Conservation (phyloP, 192 early-diverging fungal species). For the Entomortierella parvispora region DNA sequence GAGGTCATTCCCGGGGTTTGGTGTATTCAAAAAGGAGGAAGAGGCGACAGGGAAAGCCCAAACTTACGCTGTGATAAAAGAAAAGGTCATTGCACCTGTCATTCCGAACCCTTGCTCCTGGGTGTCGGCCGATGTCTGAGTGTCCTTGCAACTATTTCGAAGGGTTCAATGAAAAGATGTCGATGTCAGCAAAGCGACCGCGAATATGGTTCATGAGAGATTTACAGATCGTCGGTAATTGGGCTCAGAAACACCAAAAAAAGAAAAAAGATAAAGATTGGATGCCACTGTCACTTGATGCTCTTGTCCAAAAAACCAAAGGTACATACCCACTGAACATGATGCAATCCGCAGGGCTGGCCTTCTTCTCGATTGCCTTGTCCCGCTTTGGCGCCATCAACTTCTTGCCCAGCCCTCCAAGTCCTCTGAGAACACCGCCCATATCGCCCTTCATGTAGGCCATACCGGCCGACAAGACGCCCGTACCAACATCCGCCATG, state of each 20-base stretch:
- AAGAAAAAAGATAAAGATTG: conserved; percentile 1
- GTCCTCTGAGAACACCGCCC: conserved; percentile 45
- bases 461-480: conserved; percentile 56
- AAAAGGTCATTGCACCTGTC: conserved; percentile 83
- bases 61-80: conserved; percentile 66
- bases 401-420: conserved; percentile 60
- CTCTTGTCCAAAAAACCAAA: neutral
- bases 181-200: neutral
- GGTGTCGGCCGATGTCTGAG: conserved; percentile 86
- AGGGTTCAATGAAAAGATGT: neutral
- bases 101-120: conserved; percentile 62
- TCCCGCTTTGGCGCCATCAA: conserved; percentile 32
- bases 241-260: neutral
- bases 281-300: neutral
- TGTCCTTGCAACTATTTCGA: conserved; percentile 72
- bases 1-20: neutral
- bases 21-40: neutral
- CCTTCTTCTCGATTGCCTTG: conserved; percentile 47
- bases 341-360: conserved; percentile 74
- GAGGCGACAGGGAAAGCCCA: neutral
- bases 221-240: neutral
- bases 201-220: neutral
- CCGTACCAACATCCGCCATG: conserved; percentile 56
- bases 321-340: conserved; percentile 79
- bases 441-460: conserved; percentile 61